phyloP scores from a whole-genome alignment of 1,284 basidiomycete genomes.

The Stygiomarasmius scandens region DNA sequence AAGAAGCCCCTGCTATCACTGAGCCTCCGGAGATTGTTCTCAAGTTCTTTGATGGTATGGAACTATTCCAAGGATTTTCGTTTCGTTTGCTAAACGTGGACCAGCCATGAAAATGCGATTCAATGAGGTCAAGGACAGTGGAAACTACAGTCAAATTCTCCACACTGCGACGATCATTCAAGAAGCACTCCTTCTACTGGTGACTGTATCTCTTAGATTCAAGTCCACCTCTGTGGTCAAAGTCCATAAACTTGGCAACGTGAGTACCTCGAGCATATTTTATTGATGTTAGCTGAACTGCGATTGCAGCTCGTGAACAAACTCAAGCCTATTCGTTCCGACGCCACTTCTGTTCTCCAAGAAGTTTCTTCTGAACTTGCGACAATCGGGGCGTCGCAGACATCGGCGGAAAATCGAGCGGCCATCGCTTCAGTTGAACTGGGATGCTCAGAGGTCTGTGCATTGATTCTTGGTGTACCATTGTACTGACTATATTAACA shows the following conservation, averaged over 20 bases:
- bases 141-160: slow-evolving; percentile 55
- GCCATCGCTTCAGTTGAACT: slow-evolving; percentile 53
- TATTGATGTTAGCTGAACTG: slow-evolving; percentile 6
- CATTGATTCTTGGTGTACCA: slow-evolving; percentile 2
- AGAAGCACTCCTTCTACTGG: slow-evolving; percentile 74
- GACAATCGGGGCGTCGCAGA: slow-evolving; percentile 52
- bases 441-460: slow-evolving; percentile 46
- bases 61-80: neutral
- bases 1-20: slow-evolving; percentile 61
- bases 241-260: slow-evolving; percentile 69
- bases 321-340: slow-evolving; percentile 63
- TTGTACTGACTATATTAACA: slow-evolving; percentile 28
- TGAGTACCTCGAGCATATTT: slow-evolving; percentile 33
- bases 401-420: slow-evolving; percentile 53
- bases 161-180: slow-evolving; percentile 74
- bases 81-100: neutral
- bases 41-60: slow-evolving; percentile 64
- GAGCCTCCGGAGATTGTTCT: slow-evolving; percentile 59
- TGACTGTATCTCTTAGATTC: slow-evolving; percentile 69
- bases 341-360: slow-evolving; percentile 52
- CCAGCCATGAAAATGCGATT: slow-evolving; percentile 60
- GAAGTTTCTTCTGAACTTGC: slow-evolving; percentile 57
- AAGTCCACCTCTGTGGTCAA: slow-evolving; percentile 69
- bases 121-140: slow-evolving; percentile 36
- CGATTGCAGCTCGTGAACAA: slow-evolving; percentile 56